phyloP scores from a whole-genome alignment of 2,329 filamentous ascomycete species.

The Fusarium austroafricanum region DNA sequence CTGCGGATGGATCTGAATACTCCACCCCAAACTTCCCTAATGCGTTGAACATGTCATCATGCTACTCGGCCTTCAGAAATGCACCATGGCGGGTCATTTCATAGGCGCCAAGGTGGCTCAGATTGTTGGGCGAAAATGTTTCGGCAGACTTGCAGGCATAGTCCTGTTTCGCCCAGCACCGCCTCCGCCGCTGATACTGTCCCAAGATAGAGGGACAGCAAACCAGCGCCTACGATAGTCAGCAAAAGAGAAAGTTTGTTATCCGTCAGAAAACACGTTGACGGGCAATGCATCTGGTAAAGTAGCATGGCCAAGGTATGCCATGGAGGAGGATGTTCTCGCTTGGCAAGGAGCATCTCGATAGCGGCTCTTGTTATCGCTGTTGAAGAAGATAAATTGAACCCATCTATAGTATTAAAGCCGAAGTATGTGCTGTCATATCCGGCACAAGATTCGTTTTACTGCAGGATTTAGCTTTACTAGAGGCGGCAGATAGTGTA shows the following conservation, averaged over 20 bases:
- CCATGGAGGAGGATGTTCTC: neutral
- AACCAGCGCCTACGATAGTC: neutral
- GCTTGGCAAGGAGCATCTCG: neutral
- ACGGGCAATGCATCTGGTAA: neutral
- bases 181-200: rapidly evolving
- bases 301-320: neutral
- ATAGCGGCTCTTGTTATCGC: neutral
- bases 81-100: neutral
- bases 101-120: neutral
- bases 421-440: neutral
- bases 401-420: neutral
- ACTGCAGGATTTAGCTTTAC: neutral
- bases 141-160: rapidly evolving
- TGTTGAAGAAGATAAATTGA: neutral
- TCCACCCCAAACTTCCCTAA: neutral
- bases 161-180: neutral
- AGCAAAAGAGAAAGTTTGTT: too few species aligned
- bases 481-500: rapidly evolving
- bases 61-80: rapidly evolving
- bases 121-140: neutral
- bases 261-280: too few species aligned
- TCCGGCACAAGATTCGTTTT: rapidly evolving
- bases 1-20: neutral
- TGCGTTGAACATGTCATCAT: neutral
- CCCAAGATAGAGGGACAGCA: neutral